Evolutionary conservation across 192 early-diverging fungal species (phyloP), one percentile per base, ranked within the genome.

Genomic region (Dimargaris xerosporica): DNA sequence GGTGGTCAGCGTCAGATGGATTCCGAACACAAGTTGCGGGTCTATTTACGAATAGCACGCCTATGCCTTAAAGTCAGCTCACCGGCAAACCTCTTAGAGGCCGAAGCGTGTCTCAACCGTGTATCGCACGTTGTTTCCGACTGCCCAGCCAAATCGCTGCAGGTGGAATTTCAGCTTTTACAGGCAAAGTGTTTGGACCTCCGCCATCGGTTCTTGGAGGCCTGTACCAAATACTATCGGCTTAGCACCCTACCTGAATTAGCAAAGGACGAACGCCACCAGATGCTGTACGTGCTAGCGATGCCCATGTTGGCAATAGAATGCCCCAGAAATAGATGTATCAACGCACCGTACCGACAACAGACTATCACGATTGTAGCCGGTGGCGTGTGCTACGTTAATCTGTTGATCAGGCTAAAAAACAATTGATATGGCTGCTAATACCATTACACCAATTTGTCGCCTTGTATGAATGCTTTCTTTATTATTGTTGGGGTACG

Each of bases 101-200:
- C 96, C 1, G 88, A 90, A 61, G 69, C 87, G 0, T 91, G 85
- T 60, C 78, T 96, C 41, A 90, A 87, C 69, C 89, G 93, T 31
- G 92, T 90, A 21, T 78, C 88, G 1, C 70, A 85, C 0, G 63
- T 91, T 43, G 67, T 90, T 44, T 73, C 71, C 7, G 67, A 77
- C 17, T 69, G 75, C 55, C 73, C 71, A 29, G 83, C 87, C 62
- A 61, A 71, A 0, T 64, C 48, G 45, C 67, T 80, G 23, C 69
- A 75, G 44, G 66, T 91, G 56, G 84, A 77, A 46, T 94, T 87
- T 69, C 88, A 88, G 56, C 73, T 82, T 0, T 82, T 84, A 17
- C 91, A 95, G 64, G 94, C 91, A 23, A 78, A 85, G 23, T 82
- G 91, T 31, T 69, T 91, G 44, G 92, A 95, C 67, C 85, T 78